These are phyloP conservation scores for Usnea hakonensis DNA, from an alignment of 495 filamentous ascomycete species.

Conservation along the genomic window DNA sequence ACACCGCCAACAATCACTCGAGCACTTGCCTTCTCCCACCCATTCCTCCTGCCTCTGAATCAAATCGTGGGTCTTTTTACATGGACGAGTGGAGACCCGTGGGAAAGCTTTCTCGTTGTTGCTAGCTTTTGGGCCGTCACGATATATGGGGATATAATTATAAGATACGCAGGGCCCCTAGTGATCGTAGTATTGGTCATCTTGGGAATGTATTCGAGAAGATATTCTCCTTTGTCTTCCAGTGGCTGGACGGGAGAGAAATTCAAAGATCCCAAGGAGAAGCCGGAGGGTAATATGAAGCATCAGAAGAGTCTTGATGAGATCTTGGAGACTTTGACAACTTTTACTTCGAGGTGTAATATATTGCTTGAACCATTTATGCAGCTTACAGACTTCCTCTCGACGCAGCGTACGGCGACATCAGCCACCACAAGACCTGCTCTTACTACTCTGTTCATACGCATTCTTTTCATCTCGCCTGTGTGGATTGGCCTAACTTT, in stretches of 20 bases:
- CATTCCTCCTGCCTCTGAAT: conserved; percentile 82
- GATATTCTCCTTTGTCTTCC: conserved; percentile 84
- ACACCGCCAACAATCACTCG: conserved; percentile 91
- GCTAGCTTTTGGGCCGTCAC: conserved; percentile 75
- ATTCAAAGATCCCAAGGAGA: conserved; percentile 34
- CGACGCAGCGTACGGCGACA: conserved; percentile 82
- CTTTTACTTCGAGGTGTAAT: conserved; percentile 84
- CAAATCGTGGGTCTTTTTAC: conserved; percentile 73
- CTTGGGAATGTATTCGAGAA: conserved; percentile 82
- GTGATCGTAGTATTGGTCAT: conserved; percentile 72
- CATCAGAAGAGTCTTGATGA: conserved; percentile 88
- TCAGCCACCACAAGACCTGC: conserved; percentile 89
- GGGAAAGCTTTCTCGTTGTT: conserved; percentile 92
- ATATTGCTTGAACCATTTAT: conserved; percentile 83
- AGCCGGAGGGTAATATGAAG: conserved; percentile 56
- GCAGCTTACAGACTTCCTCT: conserved; percentile 84
- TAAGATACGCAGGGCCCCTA: conserved; percentile 74
- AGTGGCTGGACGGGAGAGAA: conserved; percentile 65
- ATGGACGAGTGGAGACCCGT: conserved; percentile 89
- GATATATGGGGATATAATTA: conserved; percentile 74
- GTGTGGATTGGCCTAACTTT: conserved; percentile 78
- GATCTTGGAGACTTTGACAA: conserved; percentile 84
- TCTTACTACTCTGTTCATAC: conserved; percentile 79
- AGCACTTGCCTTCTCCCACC: conserved; percentile 87
- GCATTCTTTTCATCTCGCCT: conserved; percentile 79